phyloP scores from a whole-genome alignment of 139 green algal genomes.

The Micractinium conductrix region DNA sequence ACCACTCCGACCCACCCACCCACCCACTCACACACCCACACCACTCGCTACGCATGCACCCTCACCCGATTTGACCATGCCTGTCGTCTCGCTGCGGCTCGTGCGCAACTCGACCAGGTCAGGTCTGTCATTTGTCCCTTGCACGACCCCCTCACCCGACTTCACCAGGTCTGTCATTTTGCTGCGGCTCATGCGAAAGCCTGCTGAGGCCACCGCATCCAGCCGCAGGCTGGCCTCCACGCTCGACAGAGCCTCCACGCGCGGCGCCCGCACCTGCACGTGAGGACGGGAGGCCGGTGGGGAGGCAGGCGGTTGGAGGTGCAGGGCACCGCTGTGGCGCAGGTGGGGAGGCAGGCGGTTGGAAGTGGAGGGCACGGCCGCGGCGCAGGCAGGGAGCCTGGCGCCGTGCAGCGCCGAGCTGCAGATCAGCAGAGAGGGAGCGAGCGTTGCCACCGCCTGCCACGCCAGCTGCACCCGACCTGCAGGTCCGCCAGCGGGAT shows the following conservation, averaged over 20 bases:
- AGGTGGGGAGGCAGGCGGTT: no score
- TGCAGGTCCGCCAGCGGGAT: conserved; percentile 46
- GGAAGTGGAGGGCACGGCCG: no score
- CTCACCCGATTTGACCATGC: neutral
- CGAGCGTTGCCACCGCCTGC: no score
- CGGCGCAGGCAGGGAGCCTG: no score
- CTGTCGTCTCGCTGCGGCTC: neutral
- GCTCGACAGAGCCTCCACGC: conserved; percentile 59
- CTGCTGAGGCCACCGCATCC: conserved; percentile 79
- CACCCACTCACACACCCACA: neutral
- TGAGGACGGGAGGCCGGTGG: conserved; percentile 9
- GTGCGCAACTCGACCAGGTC: neutral
- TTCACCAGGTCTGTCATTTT: conserved; percentile 86
- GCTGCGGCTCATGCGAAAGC: conserved; percentile 75
- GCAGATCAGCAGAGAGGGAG: neutral
- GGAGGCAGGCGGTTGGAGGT: neutral
- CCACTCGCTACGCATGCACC: neutral
- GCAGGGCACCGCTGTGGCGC: neutral
- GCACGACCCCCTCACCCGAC: conserved; percentile 25
- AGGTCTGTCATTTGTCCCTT: conserved; percentile 35
- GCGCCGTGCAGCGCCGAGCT: no score
- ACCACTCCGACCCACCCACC: neutral
- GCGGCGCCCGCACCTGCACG: conserved; percentile 54
- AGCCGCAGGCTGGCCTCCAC: conserved; percentile 81
- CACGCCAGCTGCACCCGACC: neutral